These are phyloP conservation scores for Medicago ruthenica DNA, from an alignment of 306 rosid species.

Conservation along the genomic window DNA sequence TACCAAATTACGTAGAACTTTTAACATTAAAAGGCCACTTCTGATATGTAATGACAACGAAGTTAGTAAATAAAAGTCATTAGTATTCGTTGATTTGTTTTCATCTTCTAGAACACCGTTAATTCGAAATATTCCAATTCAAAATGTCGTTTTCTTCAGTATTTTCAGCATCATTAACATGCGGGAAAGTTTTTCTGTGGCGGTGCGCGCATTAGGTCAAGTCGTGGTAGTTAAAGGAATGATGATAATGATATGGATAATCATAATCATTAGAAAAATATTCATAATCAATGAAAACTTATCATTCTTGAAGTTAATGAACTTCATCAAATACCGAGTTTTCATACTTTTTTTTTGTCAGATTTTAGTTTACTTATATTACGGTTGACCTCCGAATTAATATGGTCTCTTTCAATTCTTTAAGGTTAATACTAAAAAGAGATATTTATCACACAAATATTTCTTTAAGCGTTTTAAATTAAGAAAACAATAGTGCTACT, in stretches of 20 bases:
- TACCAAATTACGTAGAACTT: constrained; percentile 3
- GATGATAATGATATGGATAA: too few relatives aligned
- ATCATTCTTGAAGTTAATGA: too few relatives aligned
- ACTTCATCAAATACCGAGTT: too few relatives aligned
- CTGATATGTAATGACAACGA: not conserved
- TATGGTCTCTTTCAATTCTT: too few relatives aligned
- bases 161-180: constrained; percentile 11
- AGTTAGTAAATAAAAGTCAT: not conserved
- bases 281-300: not conserved
- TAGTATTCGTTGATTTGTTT: not conserved
- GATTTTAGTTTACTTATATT: too few relatives aligned
- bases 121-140: not conserved
- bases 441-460: too few relatives aligned
- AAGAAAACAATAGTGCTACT: too few relatives aligned
- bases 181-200: not conserved
- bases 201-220: not conserved
- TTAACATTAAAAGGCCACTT: not conserved
- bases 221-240: not conserved
- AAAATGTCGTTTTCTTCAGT: not conserved
- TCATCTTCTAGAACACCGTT: constrained; percentile 6
- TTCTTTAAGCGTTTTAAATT: too few relatives aligned
- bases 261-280: too few relatives aligned
- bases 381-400: too few relatives aligned
- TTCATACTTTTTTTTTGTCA: too few relatives aligned
- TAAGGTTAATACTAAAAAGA: too few relatives aligned